A percentile compares a stretch with the other conserved stretches of the same genome.
phyloP scores from a whole-genome alignment of 1,284 basidiomycete species.

The Malassezia psittaci region DNA sequence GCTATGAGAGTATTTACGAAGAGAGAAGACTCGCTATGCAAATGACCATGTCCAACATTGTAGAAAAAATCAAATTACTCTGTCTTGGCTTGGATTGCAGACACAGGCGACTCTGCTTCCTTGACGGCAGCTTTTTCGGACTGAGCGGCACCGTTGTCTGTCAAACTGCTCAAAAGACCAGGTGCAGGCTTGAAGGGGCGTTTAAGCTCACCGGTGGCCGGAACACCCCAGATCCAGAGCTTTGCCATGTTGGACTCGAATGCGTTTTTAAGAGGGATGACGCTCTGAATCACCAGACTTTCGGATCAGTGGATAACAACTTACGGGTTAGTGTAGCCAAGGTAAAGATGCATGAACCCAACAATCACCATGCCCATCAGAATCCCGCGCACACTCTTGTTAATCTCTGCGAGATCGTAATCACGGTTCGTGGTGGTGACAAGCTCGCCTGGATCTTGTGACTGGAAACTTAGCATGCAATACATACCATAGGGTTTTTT shows the following conservation, averaged over 20 bases:
- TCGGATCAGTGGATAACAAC: conserved; percentile 3
- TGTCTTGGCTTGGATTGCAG: conserved; percentile 49
- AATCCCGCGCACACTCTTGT: conserved; percentile 63
- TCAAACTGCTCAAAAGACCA: conserved; percentile 59
- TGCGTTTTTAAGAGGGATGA: conserved; percentile 46
- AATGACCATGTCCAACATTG: too few relatives aligned
- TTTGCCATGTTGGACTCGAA: conserved; percentile 46
- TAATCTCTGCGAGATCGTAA: conserved; percentile 78
- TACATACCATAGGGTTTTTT: conserved; percentile 36
- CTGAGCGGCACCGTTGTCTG: conserved; percentile 50
- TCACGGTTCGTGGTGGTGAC: conserved; percentile 86
- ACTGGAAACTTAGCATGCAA: conserved; percentile 23
- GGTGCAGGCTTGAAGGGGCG: conserved; percentile 72
- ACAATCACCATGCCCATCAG: conserved; percentile 49
- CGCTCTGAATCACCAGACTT: conserved; percentile 42
- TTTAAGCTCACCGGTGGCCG: conserved; percentile 73
- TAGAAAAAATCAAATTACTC: conserved; percentile 2
- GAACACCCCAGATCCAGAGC: conserved; percentile 44
- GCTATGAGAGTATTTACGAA: too few relatives aligned
- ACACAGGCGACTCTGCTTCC: conserved; percentile 68
- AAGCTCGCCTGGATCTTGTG: conserved; percentile 64
- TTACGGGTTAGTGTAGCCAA: conserved; percentile 46
- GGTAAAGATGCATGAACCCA: conserved; percentile 46
- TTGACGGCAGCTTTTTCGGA: conserved; percentile 72
- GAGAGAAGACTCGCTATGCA: too few relatives aligned